phyloP scores from a whole-genome alignment of 2,329 filamentous ascomycete genomes.

The Fusarium virguliforme region DNA sequence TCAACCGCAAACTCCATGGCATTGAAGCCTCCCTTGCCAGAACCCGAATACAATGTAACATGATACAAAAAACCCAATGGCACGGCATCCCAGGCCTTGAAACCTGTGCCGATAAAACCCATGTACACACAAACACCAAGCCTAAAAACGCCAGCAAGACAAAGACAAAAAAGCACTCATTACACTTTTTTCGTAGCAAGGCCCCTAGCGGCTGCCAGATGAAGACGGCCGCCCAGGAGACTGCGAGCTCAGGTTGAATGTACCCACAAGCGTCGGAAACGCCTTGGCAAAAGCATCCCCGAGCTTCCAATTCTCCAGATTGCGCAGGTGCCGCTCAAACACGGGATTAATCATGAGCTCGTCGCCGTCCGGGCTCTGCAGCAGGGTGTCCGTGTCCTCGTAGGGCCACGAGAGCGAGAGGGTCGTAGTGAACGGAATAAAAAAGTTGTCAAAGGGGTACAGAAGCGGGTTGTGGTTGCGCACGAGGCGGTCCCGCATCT shows the following conservation, averaged over 20 bases:
- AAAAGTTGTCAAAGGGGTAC: slow-evolving; percentile 84
- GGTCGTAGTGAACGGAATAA: slow-evolving; percentile 84
- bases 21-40: background rate
- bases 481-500: slow-evolving; percentile 79
- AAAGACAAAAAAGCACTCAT: background rate
- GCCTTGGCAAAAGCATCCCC: slow-evolving; percentile 77
- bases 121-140: background rate
- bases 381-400: slow-evolving; percentile 78
- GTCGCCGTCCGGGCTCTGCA: slow-evolving; percentile 70
- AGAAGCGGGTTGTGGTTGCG: slow-evolving; percentile 63
- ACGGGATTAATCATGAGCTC: slow-evolving; percentile 88
- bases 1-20: background rate
- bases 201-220: slow-evolving; percentile 35
- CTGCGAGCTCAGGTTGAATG: slow-evolving; percentile 51
- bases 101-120: background rate
- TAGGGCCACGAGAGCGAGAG: slow-evolving; percentile 89
- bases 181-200: background rate
- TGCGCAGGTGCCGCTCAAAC: slow-evolving; percentile 84
- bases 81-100: background rate
- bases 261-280: slow-evolving; percentile 68
- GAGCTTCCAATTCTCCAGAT: slow-evolving; percentile 86
- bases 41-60: background rate
- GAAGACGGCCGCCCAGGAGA: slow-evolving; percentile 38
- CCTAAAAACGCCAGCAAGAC: background rate
- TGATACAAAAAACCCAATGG: slow-evolving; percentile 6